These are phyloP conservation scores for Colletotrichum melonis DNA, from an alignment of 2,329 filamentous ascomycete species.

Conservation along the genomic window DNA sequence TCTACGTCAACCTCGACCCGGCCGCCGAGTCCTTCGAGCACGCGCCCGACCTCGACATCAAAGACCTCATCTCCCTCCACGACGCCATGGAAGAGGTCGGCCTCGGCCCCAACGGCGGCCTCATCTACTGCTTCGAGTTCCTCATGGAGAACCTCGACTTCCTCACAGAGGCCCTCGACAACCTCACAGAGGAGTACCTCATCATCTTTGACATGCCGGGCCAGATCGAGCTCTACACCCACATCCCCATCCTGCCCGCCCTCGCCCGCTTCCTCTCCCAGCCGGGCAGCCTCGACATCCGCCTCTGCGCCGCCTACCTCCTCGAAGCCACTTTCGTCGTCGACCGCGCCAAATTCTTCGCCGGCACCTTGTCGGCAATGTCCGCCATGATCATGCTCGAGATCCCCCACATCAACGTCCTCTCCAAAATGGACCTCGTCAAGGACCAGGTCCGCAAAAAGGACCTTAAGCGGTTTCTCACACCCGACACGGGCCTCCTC, in stretches of 20 bases:
- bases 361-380: conserved; percentile 95
- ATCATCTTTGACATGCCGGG: conserved; percentile 99
- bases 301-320: conserved; percentile 92
- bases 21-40: conserved; percentile 94
- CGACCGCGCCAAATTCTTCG: conserved; percentile 97
- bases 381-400: conserved; percentile 99
- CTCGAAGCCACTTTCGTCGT: conserved; percentile 96
- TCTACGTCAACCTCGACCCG: conserved; percentile 98
- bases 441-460: conserved; percentile 89
- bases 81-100: conserved; percentile 97
- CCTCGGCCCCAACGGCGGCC: conserved; percentile 89
- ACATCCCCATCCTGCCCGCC: conserved; percentile 90
- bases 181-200: conserved; percentile 91
- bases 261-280: conserved; percentile 85
- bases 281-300: conserved; percentile 85
- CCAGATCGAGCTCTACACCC: conserved; percentile 98
- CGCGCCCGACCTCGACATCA: conserved; percentile 93
- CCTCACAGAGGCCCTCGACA: conserved; percentile 84
- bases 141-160: conserved; percentile 95
- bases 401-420: conserved; percentile 93
- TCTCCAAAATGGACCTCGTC: conserved; percentile 98
- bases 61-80: conserved; percentile 90
- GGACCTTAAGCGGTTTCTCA: conserved; percentile 90
- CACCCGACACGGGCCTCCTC: conserved; percentile 84
- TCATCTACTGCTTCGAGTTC: conserved; percentile 98